phyloP scores from a whole-genome alignment of 305 asterid species.

The Fraxinus albicans region DNA sequence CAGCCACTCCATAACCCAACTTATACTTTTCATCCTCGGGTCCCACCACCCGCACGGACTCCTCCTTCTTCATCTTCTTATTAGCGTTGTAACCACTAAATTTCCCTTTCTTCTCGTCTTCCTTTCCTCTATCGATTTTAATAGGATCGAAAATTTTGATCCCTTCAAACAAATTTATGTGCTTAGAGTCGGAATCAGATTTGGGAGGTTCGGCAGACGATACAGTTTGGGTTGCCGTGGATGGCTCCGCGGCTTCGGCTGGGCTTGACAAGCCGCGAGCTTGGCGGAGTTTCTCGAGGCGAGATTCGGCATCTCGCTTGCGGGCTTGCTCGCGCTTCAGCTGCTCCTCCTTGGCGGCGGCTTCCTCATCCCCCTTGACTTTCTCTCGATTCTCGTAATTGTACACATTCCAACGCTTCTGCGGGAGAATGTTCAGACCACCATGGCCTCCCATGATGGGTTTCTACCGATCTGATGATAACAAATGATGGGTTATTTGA shows the following conservation, averaged over 20 bases:
- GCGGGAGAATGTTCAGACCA: conserved; percentile 91
- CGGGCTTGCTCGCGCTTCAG: conserved; percentile 78
- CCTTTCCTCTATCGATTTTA: conserved; percentile 32
- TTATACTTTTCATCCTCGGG: conserved; percentile 86
- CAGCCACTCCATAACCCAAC: conserved; percentile 85
- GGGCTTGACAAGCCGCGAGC: conserved; percentile 61
- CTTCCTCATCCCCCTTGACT: conserved; percentile 87
- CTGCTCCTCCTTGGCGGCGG: conserved; percentile 92
- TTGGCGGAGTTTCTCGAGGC: conserved; percentile 80
- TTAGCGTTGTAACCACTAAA: conserved; percentile 30
- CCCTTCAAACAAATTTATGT: conserved; percentile 82
- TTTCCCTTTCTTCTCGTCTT: conserved; percentile 45
- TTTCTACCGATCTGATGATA: neutral
- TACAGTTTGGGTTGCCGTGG: conserved; percentile 15
- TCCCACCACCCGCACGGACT: conserved; percentile 68
- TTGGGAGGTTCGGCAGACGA: conserved; percentile 24
- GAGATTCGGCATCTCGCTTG: conserved; percentile 66
- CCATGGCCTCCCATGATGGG: conserved; percentile 91
- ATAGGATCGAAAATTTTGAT: conserved; percentile 78
- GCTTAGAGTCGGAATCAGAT: conserved; percentile 55
- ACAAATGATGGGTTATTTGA: neutral
- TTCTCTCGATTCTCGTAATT: conserved; percentile 90
- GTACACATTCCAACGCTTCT: conserved; percentile 96
- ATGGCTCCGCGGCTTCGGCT: conserved; percentile 26
- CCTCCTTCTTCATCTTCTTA: conserved; percentile 54